These are phyloP conservation scores for Quercus agrifolia DNA, from an alignment of 306 rosid species.

Conservation along the genomic window DNA sequence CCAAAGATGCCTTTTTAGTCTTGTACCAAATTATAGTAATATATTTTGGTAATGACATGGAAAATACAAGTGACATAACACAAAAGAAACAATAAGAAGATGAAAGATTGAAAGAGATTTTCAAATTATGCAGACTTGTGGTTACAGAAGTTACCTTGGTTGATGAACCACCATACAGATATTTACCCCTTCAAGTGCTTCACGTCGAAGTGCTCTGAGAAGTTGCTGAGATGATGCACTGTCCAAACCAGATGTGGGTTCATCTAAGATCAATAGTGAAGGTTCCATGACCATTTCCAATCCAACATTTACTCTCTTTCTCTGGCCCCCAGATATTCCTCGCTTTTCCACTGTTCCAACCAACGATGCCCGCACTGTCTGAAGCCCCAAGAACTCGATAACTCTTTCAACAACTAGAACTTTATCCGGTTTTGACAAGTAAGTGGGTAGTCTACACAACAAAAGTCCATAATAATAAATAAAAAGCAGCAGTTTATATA, in stretches of 20 bases:
- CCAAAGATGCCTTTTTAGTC: neutral
- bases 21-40: neutral
- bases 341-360: slow-evolving; percentile 96
- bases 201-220: slow-evolving; percentile 87
- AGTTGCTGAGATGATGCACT: slow-evolving; percentile 95
- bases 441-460: slow-evolving; percentile 58
- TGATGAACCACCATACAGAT: slow-evolving; percentile 98
- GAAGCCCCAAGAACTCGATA: slow-evolving; percentile 91
- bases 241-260: slow-evolving; percentile 97
- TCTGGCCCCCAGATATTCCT: slow-evolving; percentile 96
- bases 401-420: slow-evolving; percentile 89
- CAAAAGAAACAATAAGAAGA: neutral
- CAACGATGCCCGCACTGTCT: slow-evolving; percentile 70
- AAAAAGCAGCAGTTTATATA: neutral
- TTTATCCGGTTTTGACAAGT: slow-evolving; percentile 69
- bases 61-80: no score
- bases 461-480: slow-evolving; percentile 13
- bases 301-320: slow-evolving; percentile 96
- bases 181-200: slow-evolving; percentile 97
- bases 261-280: slow-evolving; percentile 91
- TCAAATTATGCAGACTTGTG: slow-evolving; percentile 3
- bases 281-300: slow-evolving; percentile 99
- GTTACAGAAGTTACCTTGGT: slow-evolving; percentile 67
- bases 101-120: neutral
- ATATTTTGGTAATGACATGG: neutral